These are phyloP conservation scores for Penicillium egyptiacum DNA, from an alignment of 495 filamentous ascomycete species.

Conservation along the genomic window DNA sequence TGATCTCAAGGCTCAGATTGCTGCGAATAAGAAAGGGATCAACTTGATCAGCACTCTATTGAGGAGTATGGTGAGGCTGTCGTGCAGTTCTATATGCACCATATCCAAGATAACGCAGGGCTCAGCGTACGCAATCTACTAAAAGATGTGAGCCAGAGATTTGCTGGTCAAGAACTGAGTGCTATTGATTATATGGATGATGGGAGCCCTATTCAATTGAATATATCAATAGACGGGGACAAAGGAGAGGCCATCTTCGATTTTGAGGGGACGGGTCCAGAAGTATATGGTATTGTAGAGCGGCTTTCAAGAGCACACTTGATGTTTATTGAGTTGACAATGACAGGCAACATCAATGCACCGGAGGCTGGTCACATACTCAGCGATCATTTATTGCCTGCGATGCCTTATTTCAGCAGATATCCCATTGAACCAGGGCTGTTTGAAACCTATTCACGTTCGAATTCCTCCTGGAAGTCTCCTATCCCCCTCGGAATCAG, in stretches of 20 bases:
- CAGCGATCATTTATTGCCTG: constrained; percentile 91
- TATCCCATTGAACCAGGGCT: constrained; percentile 95
- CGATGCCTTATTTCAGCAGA: constrained; percentile 85
- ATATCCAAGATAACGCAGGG: constrained; percentile 91
- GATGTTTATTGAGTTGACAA: constrained; percentile 4
- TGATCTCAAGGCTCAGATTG: constrained; percentile 91
- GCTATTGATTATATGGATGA: constrained; percentile 93
- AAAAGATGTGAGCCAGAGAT: constrained; percentile 69
- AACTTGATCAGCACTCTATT: constrained; percentile 80
- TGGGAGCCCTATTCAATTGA: constrained; percentile 82
- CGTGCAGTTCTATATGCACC: constrained; percentile 89
- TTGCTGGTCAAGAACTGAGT: constrained; percentile 72
- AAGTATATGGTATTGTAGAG: constrained; percentile 66
- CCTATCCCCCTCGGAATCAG: constrained; percentile 71
- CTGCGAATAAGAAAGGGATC: constrained; percentile 94
- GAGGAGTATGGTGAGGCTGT: constrained; percentile 86
- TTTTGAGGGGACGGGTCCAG: constrained; percentile 77
- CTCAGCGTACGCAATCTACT: constrained; percentile 75
- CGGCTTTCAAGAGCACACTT: neutral
- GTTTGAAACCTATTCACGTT: constrained; percentile 78
- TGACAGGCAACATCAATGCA: constrained; percentile 81
- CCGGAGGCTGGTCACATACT: constrained; percentile 87
- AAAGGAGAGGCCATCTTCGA: constrained; percentile 89
- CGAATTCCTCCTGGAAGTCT: constrained; percentile 76
- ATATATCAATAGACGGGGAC: constrained; percentile 75